Evolutionary conservation across 768 basidiomycete species (phyloP).

Genomic region (Amanita phalloides): DNA sequence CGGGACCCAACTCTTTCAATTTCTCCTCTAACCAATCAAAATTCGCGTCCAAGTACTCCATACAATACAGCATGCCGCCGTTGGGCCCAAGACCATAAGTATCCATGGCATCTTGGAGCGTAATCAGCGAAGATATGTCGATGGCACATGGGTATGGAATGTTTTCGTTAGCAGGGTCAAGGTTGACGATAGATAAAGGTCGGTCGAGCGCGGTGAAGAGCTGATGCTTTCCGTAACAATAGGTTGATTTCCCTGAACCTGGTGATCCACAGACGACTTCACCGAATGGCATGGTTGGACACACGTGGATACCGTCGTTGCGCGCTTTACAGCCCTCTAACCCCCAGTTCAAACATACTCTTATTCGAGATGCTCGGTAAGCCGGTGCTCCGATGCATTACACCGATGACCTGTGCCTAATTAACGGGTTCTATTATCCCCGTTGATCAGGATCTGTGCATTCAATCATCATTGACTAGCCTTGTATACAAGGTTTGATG

Average conservation of each 20-base stretch:
- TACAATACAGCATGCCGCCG: conserved; percentile 91
- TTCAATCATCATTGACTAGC: too few relatives aligned
- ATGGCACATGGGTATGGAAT: conserved; percentile 90
- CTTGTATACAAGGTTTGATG: too few relatives aligned
- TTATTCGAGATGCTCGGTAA: too few relatives aligned
- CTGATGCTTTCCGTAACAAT: conserved; percentile 81
- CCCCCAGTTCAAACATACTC: too few relatives aligned
- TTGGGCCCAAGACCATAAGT: conserved; percentile 85
- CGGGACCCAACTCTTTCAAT: conserved; percentile 52
- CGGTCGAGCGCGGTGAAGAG: conserved; percentile 81
- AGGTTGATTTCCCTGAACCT: conserved; percentile 82
- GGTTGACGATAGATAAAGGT: conserved; percentile 84
- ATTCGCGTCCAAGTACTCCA: conserved; percentile 95
- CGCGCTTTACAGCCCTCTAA: too few relatives aligned
- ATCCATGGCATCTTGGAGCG: conserved; percentile 79
- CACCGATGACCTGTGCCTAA: too few relatives aligned
- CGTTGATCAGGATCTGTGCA: too few relatives aligned
- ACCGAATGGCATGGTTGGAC: conserved; percentile 63
- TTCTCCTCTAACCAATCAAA: conserved; percentile 77
- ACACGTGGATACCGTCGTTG: too few relatives aligned
- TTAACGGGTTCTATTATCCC: too few relatives aligned
- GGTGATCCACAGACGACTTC: conserved; percentile 83
- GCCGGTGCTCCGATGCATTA: too few relatives aligned
- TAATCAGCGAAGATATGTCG: conserved; percentile 78
- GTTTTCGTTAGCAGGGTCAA: conserved; percentile 89